Percentiles rank a stretch among this genome's conserved stretches.
These are phyloP conservation scores for Rhizophlyctis rosea DNA, from an alignment of 192 early-diverging fungal genomes.

Conservation along the genomic window DNA sequence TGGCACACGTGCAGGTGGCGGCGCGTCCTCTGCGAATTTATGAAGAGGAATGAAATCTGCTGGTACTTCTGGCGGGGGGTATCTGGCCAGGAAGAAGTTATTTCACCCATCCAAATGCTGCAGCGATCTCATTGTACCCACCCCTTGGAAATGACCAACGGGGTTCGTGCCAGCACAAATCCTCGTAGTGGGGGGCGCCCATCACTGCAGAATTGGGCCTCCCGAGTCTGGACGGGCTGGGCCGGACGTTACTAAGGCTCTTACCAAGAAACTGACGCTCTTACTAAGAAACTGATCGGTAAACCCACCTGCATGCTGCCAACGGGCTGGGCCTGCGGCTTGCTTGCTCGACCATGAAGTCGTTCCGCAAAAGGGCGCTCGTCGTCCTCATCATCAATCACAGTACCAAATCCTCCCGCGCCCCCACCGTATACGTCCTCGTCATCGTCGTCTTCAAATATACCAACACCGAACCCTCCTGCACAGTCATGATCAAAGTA, in stretches of 20 bases:
- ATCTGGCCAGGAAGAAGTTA: conserved; percentile 19
- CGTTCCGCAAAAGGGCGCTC: background rate
- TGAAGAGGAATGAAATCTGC: conserved; percentile 33
- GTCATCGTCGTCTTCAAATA: conserved; percentile 55
- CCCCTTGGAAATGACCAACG: conserved; percentile 45
- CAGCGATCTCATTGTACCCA: no score
- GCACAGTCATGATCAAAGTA: background rate
- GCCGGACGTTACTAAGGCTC: no score
- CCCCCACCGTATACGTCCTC: conserved; percentile 43
- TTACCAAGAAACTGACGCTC: no score
- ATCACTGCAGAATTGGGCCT: conserved; percentile 47
- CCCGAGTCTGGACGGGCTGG: no score
- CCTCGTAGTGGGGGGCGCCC: conserved; percentile 52
- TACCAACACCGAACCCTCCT: conserved; percentile 61
- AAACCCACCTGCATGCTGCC: no score
- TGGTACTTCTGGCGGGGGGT: conserved; percentile 36
- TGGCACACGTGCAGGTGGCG: conserved; percentile 1
- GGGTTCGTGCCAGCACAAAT: conserved; percentile 45
- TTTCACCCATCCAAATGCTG: no score
- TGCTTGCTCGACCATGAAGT: no score
- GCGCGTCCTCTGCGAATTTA: conserved; percentile 4
- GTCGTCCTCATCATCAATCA: conserved; percentile 43
- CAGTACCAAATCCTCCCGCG: conserved; percentile 22
- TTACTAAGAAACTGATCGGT: no score
- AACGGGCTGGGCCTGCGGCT: no score